These are phyloP conservation scores for Rhizophagus prolifer DNA, from an alignment of 192 early-diverging fungal genomes.

Conservation along the genomic window DNA sequence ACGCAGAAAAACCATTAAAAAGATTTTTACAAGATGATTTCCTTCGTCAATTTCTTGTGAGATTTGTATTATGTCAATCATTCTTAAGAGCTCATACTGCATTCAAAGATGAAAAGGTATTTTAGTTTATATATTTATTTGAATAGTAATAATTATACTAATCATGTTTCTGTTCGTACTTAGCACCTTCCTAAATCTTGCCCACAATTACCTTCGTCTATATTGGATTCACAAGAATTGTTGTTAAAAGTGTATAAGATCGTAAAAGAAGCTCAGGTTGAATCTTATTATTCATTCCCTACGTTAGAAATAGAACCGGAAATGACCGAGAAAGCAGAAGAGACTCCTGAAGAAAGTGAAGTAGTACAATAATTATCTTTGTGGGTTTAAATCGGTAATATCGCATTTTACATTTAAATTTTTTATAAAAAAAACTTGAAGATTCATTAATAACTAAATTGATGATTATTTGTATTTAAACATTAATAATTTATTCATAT, in stretches of 20 bases:
- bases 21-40: conserved; percentile 91
- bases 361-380: background rate
- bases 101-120: conserved; percentile 61
- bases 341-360: background rate
- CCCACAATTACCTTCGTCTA: conserved; percentile 60
- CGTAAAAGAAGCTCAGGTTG: conserved; percentile 27
- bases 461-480: too few species aligned
- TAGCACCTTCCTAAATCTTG: conserved; percentile 67
- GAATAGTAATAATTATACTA: background rate
- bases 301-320: conserved; percentile 3
- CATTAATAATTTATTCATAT: too few species aligned
- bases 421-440: background rate
- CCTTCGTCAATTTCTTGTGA: conserved; percentile 83
- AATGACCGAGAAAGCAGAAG: background rate
- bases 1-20: conserved; percentile 45
- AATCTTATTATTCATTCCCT: conserved; percentile 19
- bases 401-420: background rate
- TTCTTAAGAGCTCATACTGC: conserved; percentile 67
- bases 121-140: background rate
- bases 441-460: too few species aligned
- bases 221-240: conserved; percentile 64
- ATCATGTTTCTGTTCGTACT: background rate
- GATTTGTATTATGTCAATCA: conserved; percentile 74
- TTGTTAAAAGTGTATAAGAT: conserved; percentile 54
- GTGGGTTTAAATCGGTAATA: background rate